Base-by-base conservation (phyloP, 1,284 basidiomycete species). In the Tranzscheliella williamsii region DNA sequence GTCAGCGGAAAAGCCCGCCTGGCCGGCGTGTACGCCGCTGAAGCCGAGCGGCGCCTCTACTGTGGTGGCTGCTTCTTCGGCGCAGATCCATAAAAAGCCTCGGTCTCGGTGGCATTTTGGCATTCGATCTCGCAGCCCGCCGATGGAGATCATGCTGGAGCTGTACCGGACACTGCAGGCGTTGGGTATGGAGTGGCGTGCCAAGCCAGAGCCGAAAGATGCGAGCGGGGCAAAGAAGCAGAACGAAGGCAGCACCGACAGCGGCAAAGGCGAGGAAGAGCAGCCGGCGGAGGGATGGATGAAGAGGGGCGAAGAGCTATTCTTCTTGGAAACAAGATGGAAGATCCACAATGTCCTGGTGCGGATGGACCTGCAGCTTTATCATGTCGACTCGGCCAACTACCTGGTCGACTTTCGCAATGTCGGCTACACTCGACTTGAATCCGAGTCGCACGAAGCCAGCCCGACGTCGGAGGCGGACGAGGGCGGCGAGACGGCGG, bases 81-180 rank as follows among this genome's bases (percentile, higher is more conserved):
- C 68, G 35, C 55, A 61, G 42, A 55, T 60, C 5, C 45, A 53
- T 31, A 58, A 50, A 41, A 53, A 65, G 27, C 45, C 62, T 8
- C 53, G 72, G 20, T 69, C 88, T 87, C 73, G 71, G 13, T 98
- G 95, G 95, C 95, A 98, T 78, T 98, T 97, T 75, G 94, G 95
- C 5, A 98, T 98, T 34, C 85, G 94, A 27, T 92, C 90, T 64
- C 84, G 92, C 47, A 91, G 88, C 51, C 91, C 92, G 34, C 94
- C 94, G 17, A 95, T 97, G 91, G 94, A 97, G 78, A 94, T 98
- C 34, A 96, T 98, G 93, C 81, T 96, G 20, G 94, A 97, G 82
- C 95, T 98, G 48, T 98, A 98, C 80, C 83, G 90, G 56, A 95
- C 93, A 42, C 80, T 98, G 47, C 88, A 89, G 79, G 82, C 86